phyloP scores from a whole-genome alignment of 2,329 filamentous ascomycete species.

The Cladophialophora immunda region DNA sequence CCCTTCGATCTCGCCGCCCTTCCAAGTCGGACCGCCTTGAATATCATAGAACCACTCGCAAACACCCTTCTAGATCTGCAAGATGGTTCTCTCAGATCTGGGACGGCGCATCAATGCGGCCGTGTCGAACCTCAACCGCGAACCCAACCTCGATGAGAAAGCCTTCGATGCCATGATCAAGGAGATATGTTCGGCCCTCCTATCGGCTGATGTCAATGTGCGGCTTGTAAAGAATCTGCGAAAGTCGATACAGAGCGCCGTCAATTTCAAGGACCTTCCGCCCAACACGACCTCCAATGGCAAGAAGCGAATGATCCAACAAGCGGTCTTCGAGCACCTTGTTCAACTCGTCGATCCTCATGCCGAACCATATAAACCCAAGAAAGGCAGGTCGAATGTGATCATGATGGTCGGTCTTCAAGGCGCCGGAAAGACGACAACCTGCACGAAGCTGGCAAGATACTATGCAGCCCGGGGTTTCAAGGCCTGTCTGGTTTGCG shows the following conservation, averaged over 20 bases:
- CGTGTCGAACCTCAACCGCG: conserved; percentile 89
- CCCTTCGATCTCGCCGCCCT: neutral
- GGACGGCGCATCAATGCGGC: conserved; percentile 98
- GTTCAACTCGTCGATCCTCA: conserved; percentile 96
- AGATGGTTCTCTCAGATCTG: conserved; percentile 98
- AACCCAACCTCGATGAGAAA: conserved; percentile 96
- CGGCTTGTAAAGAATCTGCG: conserved; percentile 89
- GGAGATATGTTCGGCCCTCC: conserved; percentile 93
- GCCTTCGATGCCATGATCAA: conserved; percentile 98
- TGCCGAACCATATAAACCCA: conserved; percentile 92
- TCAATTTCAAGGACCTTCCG: conserved; percentile 94
- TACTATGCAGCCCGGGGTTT: conserved; percentile 96
- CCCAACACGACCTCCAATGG: conserved; percentile 75
- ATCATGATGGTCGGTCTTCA: conserved; percentile 99
- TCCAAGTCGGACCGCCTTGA: neutral
- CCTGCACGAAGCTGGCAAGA: conserved; percentile 93
- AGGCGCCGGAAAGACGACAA: conserved; percentile 97
- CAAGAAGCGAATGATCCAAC: conserved; percentile 99
- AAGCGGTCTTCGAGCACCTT: conserved; percentile 95
- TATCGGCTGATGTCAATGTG: conserved; percentile 97
- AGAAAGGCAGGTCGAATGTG: conserved; percentile 94
- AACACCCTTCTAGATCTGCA: conserved; percentile 32
- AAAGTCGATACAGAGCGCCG: conserved; percentile 87
- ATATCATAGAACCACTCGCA: conserved; percentile 3
- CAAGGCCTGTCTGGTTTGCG: conserved; percentile 92